Evolutionary conservation across 1,284 basidiomycete species (phyloP).

Genomic region (Agaricales sp.): DNA sequence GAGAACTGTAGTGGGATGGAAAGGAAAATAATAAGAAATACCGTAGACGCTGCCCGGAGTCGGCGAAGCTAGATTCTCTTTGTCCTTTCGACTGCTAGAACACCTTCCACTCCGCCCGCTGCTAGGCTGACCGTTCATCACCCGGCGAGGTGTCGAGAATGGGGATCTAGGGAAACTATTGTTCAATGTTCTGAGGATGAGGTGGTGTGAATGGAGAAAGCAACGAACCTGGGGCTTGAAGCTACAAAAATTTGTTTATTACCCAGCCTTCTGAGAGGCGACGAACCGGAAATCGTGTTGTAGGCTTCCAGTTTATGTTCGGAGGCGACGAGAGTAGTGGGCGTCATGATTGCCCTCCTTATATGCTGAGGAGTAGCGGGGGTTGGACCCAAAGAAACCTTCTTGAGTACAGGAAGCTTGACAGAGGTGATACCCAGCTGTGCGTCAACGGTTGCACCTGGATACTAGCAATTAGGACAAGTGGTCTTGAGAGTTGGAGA

Average conservation of each 20-base stretch:
- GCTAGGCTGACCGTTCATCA: background rate
- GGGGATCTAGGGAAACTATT: background rate
- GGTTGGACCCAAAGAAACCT: background rate
- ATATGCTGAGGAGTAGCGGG: background rate
- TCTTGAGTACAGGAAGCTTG: background rate
- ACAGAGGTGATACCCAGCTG: background rate
- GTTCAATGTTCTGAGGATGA: too few relatives aligned
- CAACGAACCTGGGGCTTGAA: too few relatives aligned
- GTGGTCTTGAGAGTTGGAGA: too few relatives aligned
- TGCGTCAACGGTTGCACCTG: slow-evolving; percentile 8
- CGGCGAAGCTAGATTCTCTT: slow-evolving; percentile 7
- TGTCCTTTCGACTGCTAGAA: background rate
- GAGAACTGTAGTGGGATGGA: too few relatives aligned
- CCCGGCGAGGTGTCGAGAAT: background rate
- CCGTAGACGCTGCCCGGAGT: background rate
- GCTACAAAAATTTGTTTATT: too few relatives aligned
- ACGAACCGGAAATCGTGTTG: too few relatives aligned
- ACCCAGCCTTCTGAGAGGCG: too few relatives aligned
- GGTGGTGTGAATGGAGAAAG: too few relatives aligned
- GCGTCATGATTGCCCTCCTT: background rate
- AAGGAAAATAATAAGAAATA: background rate
- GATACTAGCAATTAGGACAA: too few relatives aligned
- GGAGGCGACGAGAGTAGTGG: background rate
- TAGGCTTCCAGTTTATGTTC: too few relatives aligned
- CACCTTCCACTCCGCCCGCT: background rate